Conservation (phyloP, 2,329 filamentous ascomycete genomes). For the Pestalotiopsis fici region DNA sequence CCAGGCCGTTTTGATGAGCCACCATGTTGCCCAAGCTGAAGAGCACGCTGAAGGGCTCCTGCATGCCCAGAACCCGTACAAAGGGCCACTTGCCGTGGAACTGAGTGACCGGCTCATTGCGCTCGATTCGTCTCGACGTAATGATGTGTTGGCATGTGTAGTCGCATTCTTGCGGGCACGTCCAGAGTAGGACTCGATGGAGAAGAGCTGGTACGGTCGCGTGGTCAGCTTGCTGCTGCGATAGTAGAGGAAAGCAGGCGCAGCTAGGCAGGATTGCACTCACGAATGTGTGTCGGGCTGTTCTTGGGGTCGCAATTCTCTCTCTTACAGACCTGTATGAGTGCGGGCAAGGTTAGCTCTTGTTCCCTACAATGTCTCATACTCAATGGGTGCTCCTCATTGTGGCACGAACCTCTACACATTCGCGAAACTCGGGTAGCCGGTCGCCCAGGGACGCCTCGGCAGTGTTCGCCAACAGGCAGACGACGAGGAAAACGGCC, state of each 20-base stretch:
- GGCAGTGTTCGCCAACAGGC: constrained; percentile 39
- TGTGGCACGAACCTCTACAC: constrained; percentile 67
- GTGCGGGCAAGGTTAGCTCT: neutral
- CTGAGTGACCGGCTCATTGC: constrained; percentile 74
- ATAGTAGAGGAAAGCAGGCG: neutral
- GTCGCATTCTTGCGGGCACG: constrained; percentile 92
- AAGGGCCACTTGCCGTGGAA: constrained; percentile 99
- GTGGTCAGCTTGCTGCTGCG: constrained; percentile 7
- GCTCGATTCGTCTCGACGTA: constrained; percentile 69
- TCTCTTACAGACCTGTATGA: constrained; percentile 68
- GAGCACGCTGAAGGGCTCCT: constrained; percentile 91
- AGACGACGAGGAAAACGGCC: constrained; percentile 11
- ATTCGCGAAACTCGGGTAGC: constrained; percentile 84
- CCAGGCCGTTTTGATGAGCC: constrained; percentile 79
- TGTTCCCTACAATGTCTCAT: constrained; percentile 12
- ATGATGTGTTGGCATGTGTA: constrained; percentile 96
- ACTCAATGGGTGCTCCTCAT: neutral
- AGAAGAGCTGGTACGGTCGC: constrained; percentile 63
- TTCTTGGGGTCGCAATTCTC: constrained; percentile 76
- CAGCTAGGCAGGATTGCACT: constrained; percentile 29
- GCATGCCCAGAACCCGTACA: constrained; percentile 83
- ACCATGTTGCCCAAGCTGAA: constrained; percentile 92
- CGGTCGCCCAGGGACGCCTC: constrained; percentile 80
- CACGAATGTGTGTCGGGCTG: constrained; percentile 68
- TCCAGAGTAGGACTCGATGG: constrained; percentile 88